Conservation (phyloP, 2,329 filamentous ascomycete species). For the Triangularia setosa region DNA sequence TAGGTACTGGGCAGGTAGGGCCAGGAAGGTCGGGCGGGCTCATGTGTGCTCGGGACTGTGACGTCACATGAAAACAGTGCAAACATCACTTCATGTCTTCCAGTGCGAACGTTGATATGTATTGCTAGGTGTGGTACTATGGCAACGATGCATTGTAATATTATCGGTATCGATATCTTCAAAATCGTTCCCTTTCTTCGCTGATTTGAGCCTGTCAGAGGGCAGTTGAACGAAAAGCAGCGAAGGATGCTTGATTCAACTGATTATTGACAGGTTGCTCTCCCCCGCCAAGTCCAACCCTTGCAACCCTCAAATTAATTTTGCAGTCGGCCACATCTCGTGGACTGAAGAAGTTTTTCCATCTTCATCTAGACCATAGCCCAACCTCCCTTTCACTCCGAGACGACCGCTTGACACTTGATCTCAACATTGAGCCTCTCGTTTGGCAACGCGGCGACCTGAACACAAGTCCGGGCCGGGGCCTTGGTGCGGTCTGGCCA, state of each 20-base stretch:
- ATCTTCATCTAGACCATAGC: background rate
- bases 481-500: constrained; percentile 32
- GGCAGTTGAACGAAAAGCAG: background rate
- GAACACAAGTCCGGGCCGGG: constrained; percentile 33
- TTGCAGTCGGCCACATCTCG: background rate
- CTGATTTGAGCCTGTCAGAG: background rate
- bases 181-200: background rate
- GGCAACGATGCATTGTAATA: background rate
- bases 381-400: background rate
- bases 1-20: too few species aligned
- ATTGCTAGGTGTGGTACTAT: background rate
- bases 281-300: background rate
- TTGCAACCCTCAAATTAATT: background rate
- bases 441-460: constrained; percentile 33
- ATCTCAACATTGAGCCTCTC: constrained; percentile 33
- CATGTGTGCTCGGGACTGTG: background rate
- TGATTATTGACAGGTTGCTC: background rate
- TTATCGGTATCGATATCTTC: background rate
- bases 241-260: background rate
- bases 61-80: background rate
- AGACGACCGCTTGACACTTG: constrained; percentile 28
- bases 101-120: background rate
- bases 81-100: background rate
- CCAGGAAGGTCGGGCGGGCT: too few species aligned
- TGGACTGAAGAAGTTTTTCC: background rate